Conservation (phyloP, 1,284 basidiomycete species). For the Neolentinus lepideus region DNA sequence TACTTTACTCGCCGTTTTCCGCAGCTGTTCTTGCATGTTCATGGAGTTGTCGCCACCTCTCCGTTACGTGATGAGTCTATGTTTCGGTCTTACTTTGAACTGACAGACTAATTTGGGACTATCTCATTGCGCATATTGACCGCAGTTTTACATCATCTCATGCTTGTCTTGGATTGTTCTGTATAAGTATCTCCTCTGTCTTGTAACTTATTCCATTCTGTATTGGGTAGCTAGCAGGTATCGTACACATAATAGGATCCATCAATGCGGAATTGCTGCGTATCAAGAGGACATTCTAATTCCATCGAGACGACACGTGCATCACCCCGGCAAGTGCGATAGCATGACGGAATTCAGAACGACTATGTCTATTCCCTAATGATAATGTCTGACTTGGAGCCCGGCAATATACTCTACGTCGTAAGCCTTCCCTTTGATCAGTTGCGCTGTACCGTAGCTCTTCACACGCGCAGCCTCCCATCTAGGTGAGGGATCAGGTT, state of each 20-base stretch:
- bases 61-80: conserved; percentile 71
- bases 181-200: no score
- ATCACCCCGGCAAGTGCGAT: no score
- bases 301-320: no score
- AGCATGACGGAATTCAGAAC: no score
- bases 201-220: no score
- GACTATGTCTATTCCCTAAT: conserved; percentile 5
- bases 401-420: conserved; percentile 26
- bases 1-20: conserved; percentile 97
- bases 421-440: conserved; percentile 26
- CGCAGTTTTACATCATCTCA: no score
- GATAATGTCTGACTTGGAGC: conserved; percentile 15
- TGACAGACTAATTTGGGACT: conserved; percentile 37
- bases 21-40: conserved; percentile 86
- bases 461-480: conserved; percentile 27
- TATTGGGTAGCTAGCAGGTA: no score
- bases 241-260: no score
- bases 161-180: no score
- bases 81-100: conserved; percentile 81
- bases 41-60: conserved; percentile 68
- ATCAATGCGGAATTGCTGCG: no score
- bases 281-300: no score
- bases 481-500: conserved; percentile 11
- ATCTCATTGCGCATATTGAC: not conserved
- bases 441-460: conserved; percentile 23